Base-by-base conservation (phyloP, 1,284 basidiomycete species). In the Coriolopsis trogii region DNA sequence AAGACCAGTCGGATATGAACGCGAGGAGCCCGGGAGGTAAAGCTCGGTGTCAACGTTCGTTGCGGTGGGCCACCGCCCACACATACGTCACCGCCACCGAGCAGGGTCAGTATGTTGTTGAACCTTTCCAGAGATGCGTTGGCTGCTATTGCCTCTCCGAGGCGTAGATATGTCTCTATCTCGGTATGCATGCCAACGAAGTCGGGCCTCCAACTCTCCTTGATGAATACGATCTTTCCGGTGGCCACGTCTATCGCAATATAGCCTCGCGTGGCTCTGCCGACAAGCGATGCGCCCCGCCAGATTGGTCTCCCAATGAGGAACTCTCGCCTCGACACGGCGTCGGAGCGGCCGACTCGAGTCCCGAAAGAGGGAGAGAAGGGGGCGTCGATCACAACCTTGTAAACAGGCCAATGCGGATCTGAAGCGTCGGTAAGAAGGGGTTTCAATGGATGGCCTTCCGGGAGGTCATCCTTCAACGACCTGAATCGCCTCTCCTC, bases 1-100 rank as follows among this genome's bases (percentile, higher is more conserved):
- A 55, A 25, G 23, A 51, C 48, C 9, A 55, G 25, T 2, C 53
- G 48, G 15, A 33, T 42, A 23, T 54, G 52, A 9, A 29, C 28
- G 6, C 24, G 38, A 21, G 31, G n/a, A n/a, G n/a, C n/a, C n/a
- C n/a, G n/a, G 26, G 26, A 3, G 26, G 4, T 10, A 13, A 24
- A 34, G 9, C 6, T 34, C 18, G 24, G 29, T 13, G 18, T 18
- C 4, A 7, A 24, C n/a, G 30, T 33, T 4, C 20, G 12, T 18
- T 38, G 46, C 13, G 21, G 41, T 6, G 15, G 28, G 9, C n/a
- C 28, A 8, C 41, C 23, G 10, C 39, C 21, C 2, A 18, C 15
- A 30, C 7, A 15, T 18, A 55, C 46, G 16, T 46, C 47, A 0
- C 52, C 52, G 4, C 29, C 47, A 23, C 49, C 38, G 6, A 54